Percentiles rank a stretch among this genome's conserved stretches.
These are phyloP conservation scores for Tothia fuscella DNA, from an alignment of 2,329 filamentous ascomycete genomes.

Conservation along the genomic window DNA sequence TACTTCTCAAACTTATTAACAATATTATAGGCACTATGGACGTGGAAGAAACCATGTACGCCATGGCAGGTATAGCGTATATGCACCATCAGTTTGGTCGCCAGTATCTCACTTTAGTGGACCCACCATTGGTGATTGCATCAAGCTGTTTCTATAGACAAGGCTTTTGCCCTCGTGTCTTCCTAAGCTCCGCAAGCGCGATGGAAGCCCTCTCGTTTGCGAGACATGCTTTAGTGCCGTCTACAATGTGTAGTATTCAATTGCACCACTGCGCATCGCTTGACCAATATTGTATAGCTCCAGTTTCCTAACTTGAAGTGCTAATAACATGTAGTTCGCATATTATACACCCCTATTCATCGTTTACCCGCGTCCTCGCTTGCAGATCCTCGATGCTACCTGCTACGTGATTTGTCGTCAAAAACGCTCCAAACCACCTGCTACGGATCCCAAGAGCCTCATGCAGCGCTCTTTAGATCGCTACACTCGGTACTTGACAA, in stretches of 20 bases:
- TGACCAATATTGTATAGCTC: neutral
- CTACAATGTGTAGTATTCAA: slow-evolving; percentile 1
- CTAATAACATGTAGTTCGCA: slow-evolving; percentile 3
- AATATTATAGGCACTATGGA: neutral
- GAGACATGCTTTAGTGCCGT: slow-evolving; percentile 2
- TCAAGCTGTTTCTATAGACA: slow-evolving; percentile 3
- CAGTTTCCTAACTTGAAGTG: neutral
- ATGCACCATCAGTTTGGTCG: neutral
- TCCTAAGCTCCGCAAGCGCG: slow-evolving; percentile 3
- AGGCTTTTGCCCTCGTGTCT: slow-evolving; percentile 1
- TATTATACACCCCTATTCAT: slow-evolving; percentile 1
- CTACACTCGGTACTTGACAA: slow-evolving; percentile 1
- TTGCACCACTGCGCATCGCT: slow-evolving; percentile 2
- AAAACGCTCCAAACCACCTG: slow-evolving; percentile 1
- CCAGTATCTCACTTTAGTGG: neutral
- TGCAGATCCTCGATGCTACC: slow-evolving; percentile 1
- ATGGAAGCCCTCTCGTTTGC: slow-evolving; percentile 4
- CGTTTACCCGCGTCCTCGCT: slow-evolving; percentile 2
- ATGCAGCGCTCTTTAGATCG: slow-evolving; percentile 4
- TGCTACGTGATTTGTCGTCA: slow-evolving; percentile 1
- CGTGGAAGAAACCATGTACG: neutral
- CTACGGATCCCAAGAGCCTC: slow-evolving; percentile 3
- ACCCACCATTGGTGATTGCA: neutral
- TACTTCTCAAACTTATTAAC: neutral
- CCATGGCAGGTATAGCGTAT: neutral